phyloP scores from a whole-genome alignment of 2,329 filamentous ascomycete genomes.

The Fusarium coicis region DNA sequence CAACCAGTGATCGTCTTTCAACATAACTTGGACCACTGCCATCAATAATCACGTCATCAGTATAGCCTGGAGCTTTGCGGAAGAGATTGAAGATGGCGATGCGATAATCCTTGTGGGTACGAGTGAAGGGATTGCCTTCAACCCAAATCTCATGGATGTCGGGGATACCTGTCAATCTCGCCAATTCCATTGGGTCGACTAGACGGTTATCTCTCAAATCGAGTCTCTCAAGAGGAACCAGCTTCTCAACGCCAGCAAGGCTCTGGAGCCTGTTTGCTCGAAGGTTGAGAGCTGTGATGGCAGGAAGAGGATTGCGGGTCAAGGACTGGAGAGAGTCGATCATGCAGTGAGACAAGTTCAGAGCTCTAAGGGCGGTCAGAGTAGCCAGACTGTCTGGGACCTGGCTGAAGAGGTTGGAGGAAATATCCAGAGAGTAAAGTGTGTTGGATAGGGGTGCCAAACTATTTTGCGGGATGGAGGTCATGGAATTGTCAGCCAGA shows the following conservation, averaged over 20 bases:
- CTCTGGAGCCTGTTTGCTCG: constrained; percentile 88
- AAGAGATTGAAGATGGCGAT: constrained; percentile 97
- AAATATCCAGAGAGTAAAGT: constrained; percentile 90
- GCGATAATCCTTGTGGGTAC: constrained; percentile 85
- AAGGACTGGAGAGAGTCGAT: constrained; percentile 93
- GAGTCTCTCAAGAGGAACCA: constrained; percentile 87
- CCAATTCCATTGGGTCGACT: constrained; percentile 90
- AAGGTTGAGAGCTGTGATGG: constrained; percentile 92
- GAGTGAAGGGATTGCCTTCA: constrained; percentile 89
- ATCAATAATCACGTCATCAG: constrained; percentile 91
- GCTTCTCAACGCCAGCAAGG: constrained; percentile 87
- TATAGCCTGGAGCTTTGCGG: constrained; percentile 87
- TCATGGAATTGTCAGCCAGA: constrained; percentile 90
- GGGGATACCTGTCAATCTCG: constrained; percentile 87
- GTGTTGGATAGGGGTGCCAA: constrained; percentile 87
- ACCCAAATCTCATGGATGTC: constrained; percentile 95
- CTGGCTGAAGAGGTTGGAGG: constrained; percentile 91
- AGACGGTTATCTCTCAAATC: constrained; percentile 92
- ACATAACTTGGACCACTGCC: constrained; percentile 83
- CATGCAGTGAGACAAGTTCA: constrained; percentile 98
- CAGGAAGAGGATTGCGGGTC: constrained; percentile 85
- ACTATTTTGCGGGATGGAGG: constrained; percentile 78
- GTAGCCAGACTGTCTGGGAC: constrained; percentile 91
- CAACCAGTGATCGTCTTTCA: constrained; percentile 85
- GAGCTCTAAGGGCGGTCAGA: constrained; percentile 85